Evolutionary conservation across 2,329 filamentous ascomycete species (phyloP).

Genomic region (Bipolaris cookei): DNA sequence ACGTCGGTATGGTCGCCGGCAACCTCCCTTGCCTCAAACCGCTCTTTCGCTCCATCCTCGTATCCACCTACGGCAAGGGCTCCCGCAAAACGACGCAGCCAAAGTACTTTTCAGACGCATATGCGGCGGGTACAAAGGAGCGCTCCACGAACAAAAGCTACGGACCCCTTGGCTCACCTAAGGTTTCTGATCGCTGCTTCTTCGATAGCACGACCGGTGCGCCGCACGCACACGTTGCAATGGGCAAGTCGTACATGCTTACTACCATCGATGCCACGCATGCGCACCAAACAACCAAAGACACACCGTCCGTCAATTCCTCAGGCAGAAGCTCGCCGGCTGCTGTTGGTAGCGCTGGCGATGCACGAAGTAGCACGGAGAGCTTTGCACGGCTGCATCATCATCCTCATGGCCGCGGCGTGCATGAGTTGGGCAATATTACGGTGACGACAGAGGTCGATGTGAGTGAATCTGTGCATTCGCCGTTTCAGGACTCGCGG

Average conservation of each 20-base stretch:
- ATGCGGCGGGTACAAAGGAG: slow-evolving; percentile 25
- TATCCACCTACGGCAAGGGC: slow-evolving; percentile 38
- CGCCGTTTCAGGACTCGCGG: background rate
- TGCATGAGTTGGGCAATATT: slow-evolving; percentile 9
- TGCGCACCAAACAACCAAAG: background rate
- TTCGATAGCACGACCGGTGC: background rate
- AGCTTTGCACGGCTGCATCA: slow-evolving; percentile 7
- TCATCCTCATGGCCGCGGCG: background rate
- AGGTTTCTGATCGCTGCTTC: slow-evolving; percentile 1
- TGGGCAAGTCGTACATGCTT: slow-evolving; percentile 17
- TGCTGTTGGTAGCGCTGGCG: background rate
- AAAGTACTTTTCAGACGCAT: slow-evolving; percentile 23
- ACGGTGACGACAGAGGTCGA: slow-evolving; percentile 22
- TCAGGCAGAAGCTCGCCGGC: slow-evolving; percentile 14
- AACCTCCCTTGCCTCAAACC: slow-evolving; percentile 54
- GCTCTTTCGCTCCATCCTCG: slow-evolving; percentile 48
- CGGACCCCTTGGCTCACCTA: slow-evolving; percentile 11
- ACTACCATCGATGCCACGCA: slow-evolving; percentile 16
- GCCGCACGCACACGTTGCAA: background rate
- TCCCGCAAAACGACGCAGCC: slow-evolving; percentile 19
- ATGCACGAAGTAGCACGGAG: slow-evolving; percentile 10
- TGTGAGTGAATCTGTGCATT: slow-evolving; percentile 13
- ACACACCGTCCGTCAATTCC: background rate
- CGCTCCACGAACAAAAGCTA: slow-evolving; percentile 17
- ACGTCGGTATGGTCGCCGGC: slow-evolving; percentile 54